These are phyloP conservation scores for Saxophila tyrrhenica DNA, from an alignment of 495 filamentous ascomycete species.

Conservation along the genomic window DNA sequence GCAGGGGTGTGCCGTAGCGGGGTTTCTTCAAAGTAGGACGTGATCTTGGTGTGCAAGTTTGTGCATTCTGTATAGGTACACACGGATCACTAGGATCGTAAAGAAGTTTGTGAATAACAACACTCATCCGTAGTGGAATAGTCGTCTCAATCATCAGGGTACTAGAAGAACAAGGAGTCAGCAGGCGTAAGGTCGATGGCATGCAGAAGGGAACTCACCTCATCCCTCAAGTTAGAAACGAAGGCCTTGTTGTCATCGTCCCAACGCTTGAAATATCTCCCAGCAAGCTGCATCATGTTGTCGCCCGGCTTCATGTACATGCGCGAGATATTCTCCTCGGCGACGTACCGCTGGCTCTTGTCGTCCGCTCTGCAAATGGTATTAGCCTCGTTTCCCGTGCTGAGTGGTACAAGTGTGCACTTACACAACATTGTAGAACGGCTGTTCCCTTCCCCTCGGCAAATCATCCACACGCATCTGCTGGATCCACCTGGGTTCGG, in stretches of 20 bases:
- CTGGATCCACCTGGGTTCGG: conserved; percentile 46
- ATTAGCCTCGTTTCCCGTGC: conserved; percentile 5
- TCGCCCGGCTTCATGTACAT: conserved; percentile 42
- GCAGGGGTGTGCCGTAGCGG: conserved; percentile 47
- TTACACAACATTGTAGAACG: conserved; percentile 77
- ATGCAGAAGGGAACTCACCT: conserved; percentile 21
- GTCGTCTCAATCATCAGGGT: conserved; percentile 21
- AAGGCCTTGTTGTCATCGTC: conserved; percentile 54
- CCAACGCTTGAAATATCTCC: conserved; percentile 84
- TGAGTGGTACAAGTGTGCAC: conserved; percentile 22
- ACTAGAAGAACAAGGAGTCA: too few relatives aligned
- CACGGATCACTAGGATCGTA: too few relatives aligned
- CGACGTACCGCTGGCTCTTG: conserved; percentile 61
- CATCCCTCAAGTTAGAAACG: conserved; percentile 74
- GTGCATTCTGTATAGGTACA: too few relatives aligned
- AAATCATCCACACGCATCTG: conserved; percentile 54
- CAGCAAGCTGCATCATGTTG: conserved; percentile 57
- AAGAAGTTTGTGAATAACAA: too few relatives aligned
- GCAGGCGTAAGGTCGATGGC: too few relatives aligned
- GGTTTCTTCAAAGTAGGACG: too few relatives aligned
- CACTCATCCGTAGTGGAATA: too few relatives aligned
- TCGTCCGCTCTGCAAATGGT: conserved; percentile 50
- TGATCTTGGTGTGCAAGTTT: too few relatives aligned
- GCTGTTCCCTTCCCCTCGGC: conserved; percentile 53
- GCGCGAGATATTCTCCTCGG: conserved; percentile 74